Evolutionary conservation across 1,284 basidiomycete species (phyloP).

Genomic region (Boletus hoseneyae): DNA sequence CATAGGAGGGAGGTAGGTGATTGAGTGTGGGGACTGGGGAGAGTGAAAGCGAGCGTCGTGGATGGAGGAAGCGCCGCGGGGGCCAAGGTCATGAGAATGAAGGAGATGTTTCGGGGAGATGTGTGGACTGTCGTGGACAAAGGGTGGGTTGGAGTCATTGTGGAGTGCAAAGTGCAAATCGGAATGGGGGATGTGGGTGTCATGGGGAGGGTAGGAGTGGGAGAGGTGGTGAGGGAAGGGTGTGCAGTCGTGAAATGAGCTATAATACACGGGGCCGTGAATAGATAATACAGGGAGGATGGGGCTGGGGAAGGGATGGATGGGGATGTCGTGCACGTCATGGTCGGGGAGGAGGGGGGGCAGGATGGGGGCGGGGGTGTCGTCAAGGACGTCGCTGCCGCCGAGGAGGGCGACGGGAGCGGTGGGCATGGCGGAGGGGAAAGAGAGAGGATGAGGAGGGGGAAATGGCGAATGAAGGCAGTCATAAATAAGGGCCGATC

Average conservation of each 20-base stretch:
- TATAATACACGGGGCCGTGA: slow-evolving; percentile 35
- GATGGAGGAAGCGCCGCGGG: slow-evolving; percentile 20
- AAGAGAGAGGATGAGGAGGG: slow-evolving; percentile 17
- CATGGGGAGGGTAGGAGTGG: slow-evolving; percentile 27
- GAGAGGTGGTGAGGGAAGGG: slow-evolving; percentile 22
- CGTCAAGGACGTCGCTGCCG: slow-evolving; percentile 21
- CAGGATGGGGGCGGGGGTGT: slow-evolving; percentile 8
- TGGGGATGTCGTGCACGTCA: slow-evolving; percentile 33
- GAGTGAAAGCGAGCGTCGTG: slow-evolving; percentile 30
- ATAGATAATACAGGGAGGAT: slow-evolving; percentile 35
- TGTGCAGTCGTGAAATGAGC: slow-evolving; percentile 26
- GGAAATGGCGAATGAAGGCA: slow-evolving; percentile 21
- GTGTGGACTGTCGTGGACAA: slow-evolving; percentile 24
- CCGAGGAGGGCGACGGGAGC: slow-evolving; percentile 14
- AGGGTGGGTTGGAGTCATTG: slow-evolving; percentile 20
- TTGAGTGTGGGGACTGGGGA: slow-evolving; percentile 21
- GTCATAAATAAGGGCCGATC: slow-evolving; percentile 34
- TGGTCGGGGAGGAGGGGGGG: slow-evolving; percentile 23
- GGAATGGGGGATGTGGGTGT: slow-evolving; percentile 26
- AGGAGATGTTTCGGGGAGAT: slow-evolving; percentile 31
- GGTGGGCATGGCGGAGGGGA: neutral
- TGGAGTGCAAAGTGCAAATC: slow-evolving; percentile 30
- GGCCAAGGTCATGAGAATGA: slow-evolving; percentile 21
- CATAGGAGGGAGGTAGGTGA: slow-evolving; percentile 23
- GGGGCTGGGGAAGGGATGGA: slow-evolving; percentile 26